Conservation (phyloP, 805 yeast genomes). For the Starmerella scarabaei region DNA sequence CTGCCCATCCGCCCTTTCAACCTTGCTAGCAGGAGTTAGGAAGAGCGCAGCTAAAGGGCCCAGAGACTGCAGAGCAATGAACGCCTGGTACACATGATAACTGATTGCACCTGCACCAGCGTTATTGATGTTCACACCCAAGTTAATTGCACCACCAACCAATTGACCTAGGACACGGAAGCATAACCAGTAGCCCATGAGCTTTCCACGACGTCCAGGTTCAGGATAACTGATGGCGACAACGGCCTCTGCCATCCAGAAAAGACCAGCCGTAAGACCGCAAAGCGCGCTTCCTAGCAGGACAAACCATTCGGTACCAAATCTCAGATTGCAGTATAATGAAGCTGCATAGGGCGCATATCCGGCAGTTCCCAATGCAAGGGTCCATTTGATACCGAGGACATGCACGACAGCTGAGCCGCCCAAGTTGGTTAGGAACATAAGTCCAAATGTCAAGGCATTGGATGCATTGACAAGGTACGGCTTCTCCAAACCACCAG, state of each 20-base stretch:
- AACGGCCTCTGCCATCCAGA: slow-evolving; percentile 22
- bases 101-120: slow-evolving; percentile 14
- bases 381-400: slow-evolving; percentile 15
- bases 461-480: slow-evolving; percentile 18
- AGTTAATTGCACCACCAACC: slow-evolving; percentile 21
- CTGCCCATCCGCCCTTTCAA: slow-evolving; percentile 26
- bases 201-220: slow-evolving; percentile 17
- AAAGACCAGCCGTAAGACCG: slow-evolving; percentile 21
- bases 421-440: slow-evolving; percentile 14
- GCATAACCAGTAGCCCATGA: slow-evolving; percentile 19
- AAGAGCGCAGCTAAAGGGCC: slow-evolving; percentile 19
- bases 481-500: slow-evolving; percentile 19
- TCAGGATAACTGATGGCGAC: slow-evolving; percentile 21
- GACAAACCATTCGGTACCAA: slow-evolving; percentile 20
- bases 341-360: slow-evolving; percentile 22
- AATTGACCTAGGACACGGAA: slow-evolving; percentile 18
- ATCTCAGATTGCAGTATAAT: slow-evolving; percentile 17
- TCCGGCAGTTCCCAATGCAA: slow-evolving; percentile 19
- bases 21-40: slow-evolving; percentile 17
- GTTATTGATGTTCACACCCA: slow-evolving; percentile 14
- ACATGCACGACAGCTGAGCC: slow-evolving; percentile 12
- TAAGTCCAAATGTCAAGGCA: slow-evolving; percentile 18
- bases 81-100: slow-evolving; percentile 12
- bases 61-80: slow-evolving; percentile 18
- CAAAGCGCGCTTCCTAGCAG: slow-evolving; percentile 19